Evolutionary conservation across 371 early-diverging fungal species (phyloP).

Genomic region (Capillidium heterosporum): DNA sequence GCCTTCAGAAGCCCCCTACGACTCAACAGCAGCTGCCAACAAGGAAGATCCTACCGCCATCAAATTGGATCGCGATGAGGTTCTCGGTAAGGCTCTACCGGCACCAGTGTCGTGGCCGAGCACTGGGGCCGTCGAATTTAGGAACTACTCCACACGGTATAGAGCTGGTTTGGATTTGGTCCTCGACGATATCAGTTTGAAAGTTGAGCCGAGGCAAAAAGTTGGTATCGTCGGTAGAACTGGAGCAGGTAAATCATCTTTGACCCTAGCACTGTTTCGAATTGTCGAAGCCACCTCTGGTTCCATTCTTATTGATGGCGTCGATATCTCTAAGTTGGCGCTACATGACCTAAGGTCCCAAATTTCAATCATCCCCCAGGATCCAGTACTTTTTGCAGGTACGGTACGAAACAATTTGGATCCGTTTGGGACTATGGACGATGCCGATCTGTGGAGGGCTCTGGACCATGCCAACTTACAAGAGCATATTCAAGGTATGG

Average conservation of each 20-base stretch:
- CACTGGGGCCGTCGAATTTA: conserved; percentile 37
- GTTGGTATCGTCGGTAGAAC: conserved; percentile 85
- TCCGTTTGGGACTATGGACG: conserved; percentile 49
- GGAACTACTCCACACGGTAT: conserved; percentile 38
- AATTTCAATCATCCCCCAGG: conserved; percentile 88
- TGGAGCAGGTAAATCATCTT: conserved; percentile 83
- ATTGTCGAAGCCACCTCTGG: conserved; percentile 72
- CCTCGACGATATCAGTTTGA: conserved; percentile 38
- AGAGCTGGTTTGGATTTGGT: conserved; percentile 40
- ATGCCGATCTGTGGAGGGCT: conserved; percentile 66
- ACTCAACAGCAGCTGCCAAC: conserved; percentile 13
- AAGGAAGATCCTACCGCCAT: conserved; percentile 39
- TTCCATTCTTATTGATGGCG: conserved; percentile 43
- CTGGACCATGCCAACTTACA: conserved; percentile 57
- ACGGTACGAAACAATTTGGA: conserved; percentile 49
- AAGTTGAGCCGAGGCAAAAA: conserved; percentile 46
- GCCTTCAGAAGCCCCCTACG: conserved; percentile 46
- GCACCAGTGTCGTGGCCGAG: conserved; percentile 43
- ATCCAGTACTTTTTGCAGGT: conserved; percentile 80
- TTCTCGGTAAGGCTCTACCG: conserved; percentile 24
- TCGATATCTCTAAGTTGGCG: conserved; percentile 61
- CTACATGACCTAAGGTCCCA: conserved; percentile 58
- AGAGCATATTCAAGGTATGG: conserved; percentile 32
- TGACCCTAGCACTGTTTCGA: conserved; percentile 77
- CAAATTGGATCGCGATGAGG: conserved; percentile 37